These are phyloP conservation scores for Aspergillus clavatus DNA, from an alignment of 2,329 filamentous ascomycete species.

Conservation along the genomic window DNA sequence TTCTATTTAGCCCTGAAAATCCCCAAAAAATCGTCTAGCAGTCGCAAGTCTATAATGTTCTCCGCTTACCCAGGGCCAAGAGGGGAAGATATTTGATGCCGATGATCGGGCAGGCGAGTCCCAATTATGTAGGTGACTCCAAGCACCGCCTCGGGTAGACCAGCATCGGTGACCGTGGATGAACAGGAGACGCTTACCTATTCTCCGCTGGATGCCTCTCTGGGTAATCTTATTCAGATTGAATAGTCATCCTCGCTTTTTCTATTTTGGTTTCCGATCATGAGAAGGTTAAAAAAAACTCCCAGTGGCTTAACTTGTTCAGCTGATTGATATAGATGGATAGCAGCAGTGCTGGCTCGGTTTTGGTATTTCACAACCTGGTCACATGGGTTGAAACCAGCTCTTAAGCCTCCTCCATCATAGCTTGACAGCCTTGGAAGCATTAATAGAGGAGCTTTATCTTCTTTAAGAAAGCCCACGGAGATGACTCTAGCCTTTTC, in stretches of 20 bases:
- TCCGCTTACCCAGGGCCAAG: not conserved
- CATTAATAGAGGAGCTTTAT: too few species aligned
- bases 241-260: too few species aligned
- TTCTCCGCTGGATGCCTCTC: too few species aligned
- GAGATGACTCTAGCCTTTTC: too few species aligned
- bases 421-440: not conserved
- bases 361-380: not conserved
- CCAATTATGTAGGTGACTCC: not conserved
- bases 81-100: slow-evolving; percentile 1
- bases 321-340: not conserved
- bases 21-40: too few species aligned
- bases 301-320: too few species aligned
- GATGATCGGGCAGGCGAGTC: not conserved
- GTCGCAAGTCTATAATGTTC: too few species aligned
- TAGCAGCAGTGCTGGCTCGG: not conserved
- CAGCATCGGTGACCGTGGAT: not conserved
- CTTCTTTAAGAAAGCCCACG: too few species aligned
- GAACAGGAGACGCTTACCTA: too few species aligned
- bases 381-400: not conserved
- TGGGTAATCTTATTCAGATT: not conserved
- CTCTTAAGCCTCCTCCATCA: not conserved
- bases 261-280: not conserved
- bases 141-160: not conserved
- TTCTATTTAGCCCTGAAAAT: too few species aligned
- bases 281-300: not conserved